Base-by-base conservation (phyloP, 1,284 basidiomycete species). In the Takashimella tepidaria region DNA sequence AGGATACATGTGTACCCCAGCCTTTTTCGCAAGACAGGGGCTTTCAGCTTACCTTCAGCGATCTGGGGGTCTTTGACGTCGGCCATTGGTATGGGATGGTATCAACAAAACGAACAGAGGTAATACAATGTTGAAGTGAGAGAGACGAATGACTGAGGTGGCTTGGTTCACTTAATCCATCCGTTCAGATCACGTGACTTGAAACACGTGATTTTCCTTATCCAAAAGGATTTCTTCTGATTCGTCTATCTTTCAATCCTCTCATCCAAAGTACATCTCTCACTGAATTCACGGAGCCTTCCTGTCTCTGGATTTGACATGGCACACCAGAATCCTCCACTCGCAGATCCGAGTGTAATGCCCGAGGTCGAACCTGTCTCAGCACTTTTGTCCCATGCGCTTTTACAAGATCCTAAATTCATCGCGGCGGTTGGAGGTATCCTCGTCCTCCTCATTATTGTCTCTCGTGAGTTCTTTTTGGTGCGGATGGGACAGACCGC, bases 11-110 rank as follows among this genome's bases (percentile, higher is more conserved):
- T 23, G 19, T 22, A 16, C 12, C n/a, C n/a, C n/a, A n/a, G n/a
- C n/a, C n/a, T n/a, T n/a, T n/a, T n/a, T n/a, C n/a, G n/a, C n/a
- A n/a, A n/a, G n/a, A n/a, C n/a, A n/a, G n/a, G n/a, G n/a, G n/a
- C n/a, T n/a, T 31, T n/a, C 21, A n/a, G 59, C 80, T 61, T 61
- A 89, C 89, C 90, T 79, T 88, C 81, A 62, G 78, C 77, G 69
- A 93, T 92, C 63, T 81, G 79, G 50, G 83, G 78, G 78, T 90
- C 87, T 60, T 84, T 83, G 61, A 89, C 77, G 81, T 92, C 88
- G 57, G 89, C 90, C 89, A 92, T 92, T 56, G 16, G 27, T 21
- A 41, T 24, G 40, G 24, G 22, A 24, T 45, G 49, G 46, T 43
- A 41, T 37, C 40, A 46, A 24, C n/a, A 19, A 40, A 19, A 41